Conservation (phyloP, 306 rosid species). For the Hippophae tibetana region DNA sequence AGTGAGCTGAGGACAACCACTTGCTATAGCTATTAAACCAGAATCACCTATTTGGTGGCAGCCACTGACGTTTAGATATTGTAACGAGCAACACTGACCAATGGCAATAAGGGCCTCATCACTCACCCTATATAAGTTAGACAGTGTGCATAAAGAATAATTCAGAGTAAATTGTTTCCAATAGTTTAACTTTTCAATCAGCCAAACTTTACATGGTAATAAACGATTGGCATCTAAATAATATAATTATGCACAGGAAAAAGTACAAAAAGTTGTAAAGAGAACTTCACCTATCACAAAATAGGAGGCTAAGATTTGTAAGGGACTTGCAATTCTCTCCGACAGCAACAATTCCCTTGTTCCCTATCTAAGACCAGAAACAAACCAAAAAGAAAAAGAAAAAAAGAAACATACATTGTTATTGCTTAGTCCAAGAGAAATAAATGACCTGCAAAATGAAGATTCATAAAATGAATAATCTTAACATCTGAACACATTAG, state of each 20-base stretch:
- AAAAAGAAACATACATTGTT: too few species aligned
- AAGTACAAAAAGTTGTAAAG: conserved; percentile 1
- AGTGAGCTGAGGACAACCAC: conserved; percentile 71
- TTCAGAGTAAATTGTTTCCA: too few species aligned
- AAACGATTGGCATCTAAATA: too few species aligned
- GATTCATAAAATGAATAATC: too few species aligned
- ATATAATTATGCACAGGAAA: not conserved
- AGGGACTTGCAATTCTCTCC: conserved; percentile 71
- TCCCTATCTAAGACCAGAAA: conserved; percentile 52
- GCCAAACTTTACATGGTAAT: too few species aligned
- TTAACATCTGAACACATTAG: too few species aligned
- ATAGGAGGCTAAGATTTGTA: conserved; percentile 76
- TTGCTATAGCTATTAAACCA: conserved; percentile 84
- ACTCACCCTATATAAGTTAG: conserved; percentile 48
- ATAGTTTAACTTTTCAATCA: not conserved
- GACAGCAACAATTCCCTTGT: conserved; percentile 65
- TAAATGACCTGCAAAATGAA: too few species aligned
- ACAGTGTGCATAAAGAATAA: conserved; percentile 2
- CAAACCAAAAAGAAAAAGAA: too few species aligned
- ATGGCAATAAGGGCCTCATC: conserved; percentile 79
- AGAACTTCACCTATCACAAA: conserved; percentile 74
- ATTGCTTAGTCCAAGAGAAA: too few species aligned
- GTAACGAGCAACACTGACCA: conserved; percentile 69
- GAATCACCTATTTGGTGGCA: conserved; percentile 88
- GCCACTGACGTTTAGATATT: conserved; percentile 81